Conservation (phyloP, 2,329 filamentous ascomycete genomes). For the Cordyceps tenuipes region DNA sequence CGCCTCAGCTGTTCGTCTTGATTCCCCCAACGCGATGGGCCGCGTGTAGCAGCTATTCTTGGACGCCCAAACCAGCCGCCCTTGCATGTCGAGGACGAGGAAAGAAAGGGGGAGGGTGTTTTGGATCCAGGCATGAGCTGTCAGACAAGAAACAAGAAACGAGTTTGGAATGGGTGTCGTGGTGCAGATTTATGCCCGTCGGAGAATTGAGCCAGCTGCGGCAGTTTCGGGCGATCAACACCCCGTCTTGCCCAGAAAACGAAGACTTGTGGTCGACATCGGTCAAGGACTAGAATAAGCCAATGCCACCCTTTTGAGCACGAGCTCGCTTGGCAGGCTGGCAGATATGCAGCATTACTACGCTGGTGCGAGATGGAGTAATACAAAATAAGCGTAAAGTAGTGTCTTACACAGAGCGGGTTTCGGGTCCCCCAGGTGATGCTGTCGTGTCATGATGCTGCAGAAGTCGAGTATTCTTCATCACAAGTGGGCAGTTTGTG, state of each 20-base stretch:
- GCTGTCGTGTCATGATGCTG: background rate
- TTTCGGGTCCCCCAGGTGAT: slow-evolving; percentile 1
- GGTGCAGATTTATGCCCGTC: no score
- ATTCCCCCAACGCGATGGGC: slow-evolving; percentile 1
- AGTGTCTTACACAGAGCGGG: slow-evolving; percentile 6
- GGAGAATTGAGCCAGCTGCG: no score
- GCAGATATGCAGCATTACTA: slow-evolving; percentile 9
- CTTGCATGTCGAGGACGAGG: background rate
- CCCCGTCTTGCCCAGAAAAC: background rate
- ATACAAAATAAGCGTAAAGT: slow-evolving; percentile 11
- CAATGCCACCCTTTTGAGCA: background rate
- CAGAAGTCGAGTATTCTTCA: background rate
- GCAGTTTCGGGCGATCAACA: no score
- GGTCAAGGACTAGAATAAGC: background rate
- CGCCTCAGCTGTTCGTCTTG: background rate
- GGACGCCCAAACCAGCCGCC: background rate
- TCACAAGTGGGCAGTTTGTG: background rate
- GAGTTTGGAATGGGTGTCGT: no score
- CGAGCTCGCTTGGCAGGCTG: background rate
- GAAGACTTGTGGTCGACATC: no score
- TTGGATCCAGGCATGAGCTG: no score
- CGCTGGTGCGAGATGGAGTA: background rate
- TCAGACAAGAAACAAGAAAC: no score
- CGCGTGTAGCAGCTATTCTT: background rate
- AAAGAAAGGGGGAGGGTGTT: no score